Evolutionary conservation across 164 flowering plant genomes (phyloP), one percentile per base, ranked within the genome.

Genomic region (Chloranthus sessilifolius): DNA sequence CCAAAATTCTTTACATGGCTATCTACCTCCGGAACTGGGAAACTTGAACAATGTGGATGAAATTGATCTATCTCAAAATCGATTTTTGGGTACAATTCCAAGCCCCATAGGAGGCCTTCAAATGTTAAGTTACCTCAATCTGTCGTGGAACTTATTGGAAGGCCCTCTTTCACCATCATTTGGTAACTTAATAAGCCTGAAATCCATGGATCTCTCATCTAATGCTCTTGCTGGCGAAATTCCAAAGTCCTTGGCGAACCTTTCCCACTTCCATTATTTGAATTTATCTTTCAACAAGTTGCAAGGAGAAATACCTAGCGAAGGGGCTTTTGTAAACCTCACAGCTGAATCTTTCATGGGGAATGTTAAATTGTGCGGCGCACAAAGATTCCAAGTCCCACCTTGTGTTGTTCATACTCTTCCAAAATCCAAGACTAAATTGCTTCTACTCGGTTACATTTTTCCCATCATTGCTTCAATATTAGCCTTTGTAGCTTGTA

Each of bases 251-350:
- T 14, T 51, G 25, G 44, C 17, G 17, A 23, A 36, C 3, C 39
- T 51, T 1, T 1, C 17, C 6, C 23, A 21, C 11, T 19, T 50
- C 16, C 1, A 24, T 11, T 36, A 15, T 16, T 21, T 51, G 30
- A 38, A 51, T 26, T 17, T 51, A 11, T 51, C 55, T 16, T 51
- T 21, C 55, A 51, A 51, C 12, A 11, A 38, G 7, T 23, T 53
- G 2, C 30, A 53, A 29, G 57, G 57, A 11, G 47, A 40, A 27
- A 25, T 53, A 8, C 57, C 57, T 28, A 42, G 0, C 9, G 40
- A 23, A 4, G 58, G 58, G 11, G 15, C 33, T 19, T 54, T 54
- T 17, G 16, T 1, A 11, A 54, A 54, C 34, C 7, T 10, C 3
- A 42, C 26, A 29, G 16, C 10, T 3, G 21, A 20, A 1, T 54